Base-by-base conservation (phyloP, 306 rosid species). In the Datisca glomerata region DNA sequence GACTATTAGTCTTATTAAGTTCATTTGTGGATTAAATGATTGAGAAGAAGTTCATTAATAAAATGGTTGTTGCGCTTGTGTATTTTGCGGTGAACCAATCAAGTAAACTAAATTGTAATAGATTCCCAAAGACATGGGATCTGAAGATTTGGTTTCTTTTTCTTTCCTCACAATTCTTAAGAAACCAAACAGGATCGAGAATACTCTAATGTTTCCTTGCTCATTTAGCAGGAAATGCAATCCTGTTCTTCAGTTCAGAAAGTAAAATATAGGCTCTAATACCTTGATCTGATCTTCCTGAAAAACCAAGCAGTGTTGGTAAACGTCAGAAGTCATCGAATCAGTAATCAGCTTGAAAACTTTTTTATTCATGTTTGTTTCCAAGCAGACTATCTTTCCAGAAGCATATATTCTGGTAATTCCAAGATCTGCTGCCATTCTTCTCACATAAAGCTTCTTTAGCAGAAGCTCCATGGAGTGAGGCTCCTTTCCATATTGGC, bases 371-470 rank as follows among this genome's bases (percentile, higher is more conserved):
- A 83, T 77, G 48, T 75, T 73, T 49, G 95, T 72, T 77, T 80
- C 68, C 97, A 89, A 76, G 24, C 41, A 50, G 49, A 89, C 76
- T 11, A 18, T 63, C 76, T 80, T 89, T 59, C 97, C 91, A 12
- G 69, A 55, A 53, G 86, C 61, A 65, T 69, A 83, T 31, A 89
- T 74, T 49, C 72, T 73, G 37, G 53, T 52, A 63, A 89, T 68
- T 43, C 97, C 95, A 16, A 89, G 61, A 71, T 89, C 97, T 16
- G 93, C 97, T 1, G 97, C 85, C 97, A 89, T 89, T 75, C 95
- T 89, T 57, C 76, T 70, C 64, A 83, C 77, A 29, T 89, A 89
- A 34, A 89, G 89, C 67, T 80, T 83, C 70, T 77, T 72, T 51
- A 83, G 55, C 12, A 89, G 59, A 60, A 79, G 55, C 78, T 74